A percentile compares a stretch with the other conserved stretches of the same genome.
phyloP scores from a whole-genome alignment of 2,329 filamentous ascomycete species.

The Alternaria sp. region DNA sequence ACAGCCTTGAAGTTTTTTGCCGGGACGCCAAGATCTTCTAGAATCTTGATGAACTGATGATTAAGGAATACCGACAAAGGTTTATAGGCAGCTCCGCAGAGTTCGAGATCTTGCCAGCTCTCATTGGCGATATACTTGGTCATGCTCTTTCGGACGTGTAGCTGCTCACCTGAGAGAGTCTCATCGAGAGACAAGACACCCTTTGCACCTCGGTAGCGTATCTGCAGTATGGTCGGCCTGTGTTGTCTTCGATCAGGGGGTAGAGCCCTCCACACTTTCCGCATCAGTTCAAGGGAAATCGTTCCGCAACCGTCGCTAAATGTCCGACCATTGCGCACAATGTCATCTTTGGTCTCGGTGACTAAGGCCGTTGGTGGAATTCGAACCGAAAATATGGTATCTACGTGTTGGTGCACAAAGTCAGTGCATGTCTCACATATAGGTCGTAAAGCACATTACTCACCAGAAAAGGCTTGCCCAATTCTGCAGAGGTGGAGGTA shows the following conservation, averaged over 20 bases:
- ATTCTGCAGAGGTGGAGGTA: conserved; percentile 45
- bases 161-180: conserved; percentile 62
- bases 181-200: conserved; percentile 68
- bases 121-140: conserved; percentile 71
- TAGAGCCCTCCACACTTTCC: conserved; percentile 67
- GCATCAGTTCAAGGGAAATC: conserved; percentile 68
- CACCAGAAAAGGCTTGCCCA: conserved; percentile 72
- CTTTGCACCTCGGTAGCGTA: conserved; percentile 77
- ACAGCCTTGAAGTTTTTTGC: conserved; percentile 68
- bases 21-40: conserved; percentile 77
- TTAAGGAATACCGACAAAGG: conserved; percentile 77
- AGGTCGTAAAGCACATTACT: not conserved
- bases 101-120: conserved; percentile 65
- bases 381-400: conserved; percentile 74
- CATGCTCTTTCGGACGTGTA: conserved; percentile 78
- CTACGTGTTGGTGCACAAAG: conserved; percentile 42
- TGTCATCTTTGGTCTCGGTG: conserved; percentile 58
- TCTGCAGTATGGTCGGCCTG: conserved; percentile 65
- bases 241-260: conserved; percentile 52
- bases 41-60: conserved; percentile 82
- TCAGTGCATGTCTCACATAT: not conserved
- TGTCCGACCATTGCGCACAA: conserved; percentile 64
- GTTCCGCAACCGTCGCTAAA: conserved; percentile 86
- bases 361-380: conserved; percentile 59
- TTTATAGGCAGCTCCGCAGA: conserved; percentile 73